phyloP scores from a whole-genome alignment of 768 basidiomycete species.

The Wakefieldia striispora region DNA sequence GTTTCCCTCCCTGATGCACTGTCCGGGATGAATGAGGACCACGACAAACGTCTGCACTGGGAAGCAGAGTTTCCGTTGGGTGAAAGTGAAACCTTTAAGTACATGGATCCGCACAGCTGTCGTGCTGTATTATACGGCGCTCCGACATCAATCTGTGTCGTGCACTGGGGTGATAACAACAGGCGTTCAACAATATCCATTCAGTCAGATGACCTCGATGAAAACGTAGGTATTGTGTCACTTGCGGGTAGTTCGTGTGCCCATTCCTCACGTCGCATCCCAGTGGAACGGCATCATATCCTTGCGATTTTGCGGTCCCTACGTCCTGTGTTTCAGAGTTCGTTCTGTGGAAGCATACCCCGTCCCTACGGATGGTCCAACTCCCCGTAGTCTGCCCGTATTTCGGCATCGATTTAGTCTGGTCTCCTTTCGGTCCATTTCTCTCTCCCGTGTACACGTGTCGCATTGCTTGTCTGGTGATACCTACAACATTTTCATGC shows the following conservation, averaged over 20 bases:
- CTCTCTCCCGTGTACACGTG: conserved; percentile 41
- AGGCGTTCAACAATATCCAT: conserved; percentile 23
- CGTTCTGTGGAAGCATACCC: conserved; percentile 48
- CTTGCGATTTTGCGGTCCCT: conserved; percentile 44
- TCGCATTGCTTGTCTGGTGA: conserved; percentile 34
- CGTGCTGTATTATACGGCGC: conserved; percentile 31
- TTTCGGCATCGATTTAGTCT: conserved; percentile 24
- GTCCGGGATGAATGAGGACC: background rate
- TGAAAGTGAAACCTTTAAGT: conserved; percentile 26
- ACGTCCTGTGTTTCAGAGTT: conserved; percentile 51
- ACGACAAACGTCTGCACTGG: background rate
- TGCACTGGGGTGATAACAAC: conserved; percentile 36
- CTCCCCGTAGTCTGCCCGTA: conserved; percentile 10
- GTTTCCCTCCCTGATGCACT: conserved; percentile 5
- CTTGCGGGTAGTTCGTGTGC: background rate
- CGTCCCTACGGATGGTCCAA: conserved; percentile 10
- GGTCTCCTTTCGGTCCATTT: conserved; percentile 37
- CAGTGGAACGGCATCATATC: conserved; percentile 45
- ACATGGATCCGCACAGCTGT: conserved; percentile 30
- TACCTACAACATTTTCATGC: conserved; percentile 37
- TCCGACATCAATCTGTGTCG: conserved; percentile 34
- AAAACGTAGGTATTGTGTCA: conserved; percentile 26
- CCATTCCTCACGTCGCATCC: background rate
- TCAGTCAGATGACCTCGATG: conserved; percentile 27
- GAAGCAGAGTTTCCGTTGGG: conserved; percentile 17